phyloP scores from a whole-genome alignment of 495 filamentous ascomycete genomes.

The Geoglossum glabrum region DNA sequence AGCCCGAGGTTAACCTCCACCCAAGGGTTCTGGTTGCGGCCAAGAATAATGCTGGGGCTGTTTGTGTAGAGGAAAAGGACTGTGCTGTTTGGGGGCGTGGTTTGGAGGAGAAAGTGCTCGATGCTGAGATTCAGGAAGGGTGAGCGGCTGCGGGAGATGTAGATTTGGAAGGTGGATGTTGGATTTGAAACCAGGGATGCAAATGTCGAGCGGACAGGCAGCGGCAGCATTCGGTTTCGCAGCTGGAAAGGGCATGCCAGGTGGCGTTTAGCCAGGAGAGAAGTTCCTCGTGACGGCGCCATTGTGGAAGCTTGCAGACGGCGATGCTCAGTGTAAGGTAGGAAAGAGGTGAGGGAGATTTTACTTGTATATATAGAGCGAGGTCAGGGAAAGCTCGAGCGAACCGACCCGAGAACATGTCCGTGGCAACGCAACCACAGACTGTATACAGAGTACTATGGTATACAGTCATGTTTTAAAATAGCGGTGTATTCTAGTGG shows the following conservation, averaged over 20 bases:
- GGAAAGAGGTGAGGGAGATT: no score
- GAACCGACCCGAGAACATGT: no score
- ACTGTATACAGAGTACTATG: no score
- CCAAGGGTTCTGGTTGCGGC: conserved; percentile 96
- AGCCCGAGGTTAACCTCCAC: conserved; percentile 58
- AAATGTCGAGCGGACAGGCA: conserved; percentile 12
- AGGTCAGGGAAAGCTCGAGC: no score
- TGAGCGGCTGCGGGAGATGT: conserved; percentile 50
- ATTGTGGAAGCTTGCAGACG: background rate
- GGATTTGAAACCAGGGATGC: conserved; percentile 23
- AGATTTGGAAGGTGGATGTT: conserved; percentile 42
- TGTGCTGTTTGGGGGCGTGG: conserved; percentile 44
- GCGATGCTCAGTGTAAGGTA: no score
- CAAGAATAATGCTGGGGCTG: conserved; percentile 66
- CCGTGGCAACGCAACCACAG: no score
- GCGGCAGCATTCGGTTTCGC: background rate
- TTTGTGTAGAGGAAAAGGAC: conserved; percentile 81
- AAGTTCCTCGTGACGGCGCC: background rate
- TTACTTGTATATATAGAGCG: no score
- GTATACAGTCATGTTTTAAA: no score
- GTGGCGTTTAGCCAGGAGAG: background rate
- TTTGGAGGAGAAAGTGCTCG: conserved; percentile 71
- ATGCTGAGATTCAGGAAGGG: conserved; percentile 92
- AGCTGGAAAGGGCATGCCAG: background rate
- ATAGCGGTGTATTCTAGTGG: no score